Conservation (phyloP, 1,139 yeast species). For the Taiozyma onychis region DNA sequence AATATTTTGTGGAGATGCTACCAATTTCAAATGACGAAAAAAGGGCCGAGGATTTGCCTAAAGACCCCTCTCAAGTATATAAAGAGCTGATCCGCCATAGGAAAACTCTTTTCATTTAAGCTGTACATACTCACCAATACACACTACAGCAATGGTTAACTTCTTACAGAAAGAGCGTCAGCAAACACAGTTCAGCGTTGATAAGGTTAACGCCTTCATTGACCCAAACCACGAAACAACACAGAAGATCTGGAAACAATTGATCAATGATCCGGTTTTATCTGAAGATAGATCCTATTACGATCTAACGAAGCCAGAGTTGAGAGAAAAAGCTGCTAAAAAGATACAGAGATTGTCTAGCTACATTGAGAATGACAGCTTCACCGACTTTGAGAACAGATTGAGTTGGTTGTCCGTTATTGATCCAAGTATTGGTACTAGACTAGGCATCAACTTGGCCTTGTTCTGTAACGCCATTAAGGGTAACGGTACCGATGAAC, state of each 20-base stretch:
- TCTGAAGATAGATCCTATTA: conserved; percentile 44
- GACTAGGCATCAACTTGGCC: conserved; percentile 68
- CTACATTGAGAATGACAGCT: conserved; percentile 43
- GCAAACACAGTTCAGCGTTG: conserved; percentile 39
- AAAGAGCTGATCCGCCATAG: not conserved
- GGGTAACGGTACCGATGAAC: conserved; percentile 66
- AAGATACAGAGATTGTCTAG: conserved; percentile 45
- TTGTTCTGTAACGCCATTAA: conserved; percentile 62
- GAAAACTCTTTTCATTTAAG: too few species aligned
- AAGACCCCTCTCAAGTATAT: not conserved
- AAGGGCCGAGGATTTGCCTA: not conserved
- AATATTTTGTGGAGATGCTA: not conserved
- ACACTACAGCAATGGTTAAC: conserved; percentile 19
- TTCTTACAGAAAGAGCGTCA: conserved; percentile 43
- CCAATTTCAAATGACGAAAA: not conserved
- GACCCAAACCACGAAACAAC: conserved; percentile 48
- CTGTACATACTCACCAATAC: too few species aligned
- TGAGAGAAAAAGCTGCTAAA: conserved; percentile 47
- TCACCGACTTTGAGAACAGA: conserved; percentile 36
- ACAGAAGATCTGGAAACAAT: conserved; percentile 36
- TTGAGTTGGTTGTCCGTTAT: conserved; percentile 36
- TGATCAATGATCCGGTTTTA: conserved; percentile 52
- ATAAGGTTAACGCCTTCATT: conserved; percentile 46
- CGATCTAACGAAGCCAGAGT: conserved; percentile 44
- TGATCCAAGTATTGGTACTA: conserved; percentile 61